These are phyloP conservation scores for Sporothrix variecibatus DNA, from an alignment of 2,329 filamentous ascomycete species.

Conservation along the genomic window DNA sequence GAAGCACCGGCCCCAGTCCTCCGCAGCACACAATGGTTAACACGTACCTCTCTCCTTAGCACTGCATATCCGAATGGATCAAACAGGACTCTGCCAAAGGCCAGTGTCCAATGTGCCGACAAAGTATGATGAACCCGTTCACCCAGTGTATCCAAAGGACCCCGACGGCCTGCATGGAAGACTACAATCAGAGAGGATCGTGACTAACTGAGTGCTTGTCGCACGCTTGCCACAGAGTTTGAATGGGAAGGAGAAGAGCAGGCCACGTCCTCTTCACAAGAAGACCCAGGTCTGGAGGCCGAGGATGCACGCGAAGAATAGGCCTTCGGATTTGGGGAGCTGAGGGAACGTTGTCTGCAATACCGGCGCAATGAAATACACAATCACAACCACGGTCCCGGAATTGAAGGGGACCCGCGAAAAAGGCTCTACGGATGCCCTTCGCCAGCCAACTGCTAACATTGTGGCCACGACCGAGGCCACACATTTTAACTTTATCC, in stretches of 20 bases:
- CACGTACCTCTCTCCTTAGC: constrained; percentile 52
- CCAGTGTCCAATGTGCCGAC: constrained; percentile 96
- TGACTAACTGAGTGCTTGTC: not conserved
- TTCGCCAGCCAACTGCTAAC: not conserved
- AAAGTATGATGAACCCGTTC: constrained; percentile 61
- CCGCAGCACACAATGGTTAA: not conserved
- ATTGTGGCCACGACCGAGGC: too few species aligned
- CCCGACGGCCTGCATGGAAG: not conserved
- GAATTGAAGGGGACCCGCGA: not conserved
- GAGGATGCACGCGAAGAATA: not conserved
- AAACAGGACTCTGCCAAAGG: constrained; percentile 91
- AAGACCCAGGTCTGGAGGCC: constrained; percentile 1
- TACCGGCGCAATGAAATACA: too few species aligned
- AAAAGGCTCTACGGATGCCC: not conserved
- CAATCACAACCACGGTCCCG: not conserved
- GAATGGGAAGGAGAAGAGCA: constrained; percentile 38
- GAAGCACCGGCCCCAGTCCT: not conserved
- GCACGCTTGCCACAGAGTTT: constrained; percentile 34
- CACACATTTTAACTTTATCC: not conserved
- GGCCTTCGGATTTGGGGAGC: not conserved
- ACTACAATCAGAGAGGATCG: not conserved
- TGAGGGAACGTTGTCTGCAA: too few species aligned
- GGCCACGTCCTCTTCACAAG: constrained; percentile 23
- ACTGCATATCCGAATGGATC: constrained; percentile 95
- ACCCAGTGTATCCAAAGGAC: not conserved